phyloP scores from a whole-genome alignment of 148 eudicot genomes.

The Rhododendron mucronatum region DNA sequence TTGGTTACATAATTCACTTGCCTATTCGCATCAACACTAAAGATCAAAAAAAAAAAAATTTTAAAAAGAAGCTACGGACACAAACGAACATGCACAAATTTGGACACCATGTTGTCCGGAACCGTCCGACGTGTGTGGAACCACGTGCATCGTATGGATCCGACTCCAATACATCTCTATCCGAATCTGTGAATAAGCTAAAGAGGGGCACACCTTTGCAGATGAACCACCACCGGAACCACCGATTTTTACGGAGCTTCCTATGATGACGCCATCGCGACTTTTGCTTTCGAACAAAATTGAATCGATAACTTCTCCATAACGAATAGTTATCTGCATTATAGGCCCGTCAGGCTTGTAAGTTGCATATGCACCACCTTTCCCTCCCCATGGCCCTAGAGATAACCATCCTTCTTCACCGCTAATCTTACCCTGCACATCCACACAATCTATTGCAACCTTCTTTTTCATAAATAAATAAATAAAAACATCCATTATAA shows the following conservation, averaged over 20 bases:
- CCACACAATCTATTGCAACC: background rate
- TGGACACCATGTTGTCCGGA: too few species aligned
- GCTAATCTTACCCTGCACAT: background rate
- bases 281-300: too few species aligned
- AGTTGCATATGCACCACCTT: too few species aligned
- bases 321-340: too few species aligned
- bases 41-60: too few species aligned
- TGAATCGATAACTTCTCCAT: too few species aligned
- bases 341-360: too few species aligned
- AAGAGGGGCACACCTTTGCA: background rate
- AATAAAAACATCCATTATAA: too few species aligned
- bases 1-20: background rate
- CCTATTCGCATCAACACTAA: background rate
- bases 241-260: background rate
- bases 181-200: background rate
- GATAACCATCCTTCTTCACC: background rate
- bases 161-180: too few species aligned
- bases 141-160: background rate
- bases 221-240: background rate
- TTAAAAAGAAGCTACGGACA: background rate
- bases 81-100: too few species aligned
- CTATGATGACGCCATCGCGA: too few species aligned
- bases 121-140: too few species aligned
- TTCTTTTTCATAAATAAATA: background rate
- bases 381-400: background rate